Base-by-base conservation (phyloP, 164 flowering plant species). In the Tetrastigma voinierianum region DNA sequence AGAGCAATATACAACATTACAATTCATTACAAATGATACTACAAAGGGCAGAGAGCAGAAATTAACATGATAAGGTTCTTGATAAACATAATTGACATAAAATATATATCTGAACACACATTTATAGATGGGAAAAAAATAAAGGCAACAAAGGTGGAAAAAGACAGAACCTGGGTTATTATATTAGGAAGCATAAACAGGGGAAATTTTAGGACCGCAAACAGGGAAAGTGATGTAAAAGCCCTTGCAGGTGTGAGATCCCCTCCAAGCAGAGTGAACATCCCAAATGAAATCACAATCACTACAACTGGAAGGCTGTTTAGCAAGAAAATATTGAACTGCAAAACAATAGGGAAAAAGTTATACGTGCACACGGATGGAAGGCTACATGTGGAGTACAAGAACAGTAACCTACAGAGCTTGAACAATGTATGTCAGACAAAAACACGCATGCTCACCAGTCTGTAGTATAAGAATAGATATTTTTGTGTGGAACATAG, bases 231-330 rank as follows among this genome's bases (percentile, higher is more conserved):
- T 21, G 99, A 87, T 51, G 98, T 90, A 69, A 96, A 96, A 52
- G 99, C 99, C 79, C 90, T 91, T 43, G 99, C 90, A 72, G 99
- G 98, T 68, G 99, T 96, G 76, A 96, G 80, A 72, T 88, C 81
- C 71, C 99, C 99, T 46, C 99, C 99, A 70, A 96, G 88, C 77
- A 96, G 76, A 48, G 96, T 87, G 85, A 82, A 96, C 81, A 90
- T n/a, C 55, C 96, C 99, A 86, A 96, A 96, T 57, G 99, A 90
- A 77, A 86, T 67, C 78, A 96, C 98, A 65, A 96, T 96, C 74
- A 96, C 99, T 71, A 93, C 63, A 62, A 96, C 98, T 3, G 99
- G 99, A 56, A 91, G 82, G 75, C 96, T 90, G 80, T 89, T 93
- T 47, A 96, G 78, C n/a, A 93, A 80, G 68, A 96, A 96, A 62